A percentile compares a stretch with the other conserved stretches of the same genome.
Conservation (phyloP, 2,329 filamentous ascomycete species). For the Madurella fahalii region DNA sequence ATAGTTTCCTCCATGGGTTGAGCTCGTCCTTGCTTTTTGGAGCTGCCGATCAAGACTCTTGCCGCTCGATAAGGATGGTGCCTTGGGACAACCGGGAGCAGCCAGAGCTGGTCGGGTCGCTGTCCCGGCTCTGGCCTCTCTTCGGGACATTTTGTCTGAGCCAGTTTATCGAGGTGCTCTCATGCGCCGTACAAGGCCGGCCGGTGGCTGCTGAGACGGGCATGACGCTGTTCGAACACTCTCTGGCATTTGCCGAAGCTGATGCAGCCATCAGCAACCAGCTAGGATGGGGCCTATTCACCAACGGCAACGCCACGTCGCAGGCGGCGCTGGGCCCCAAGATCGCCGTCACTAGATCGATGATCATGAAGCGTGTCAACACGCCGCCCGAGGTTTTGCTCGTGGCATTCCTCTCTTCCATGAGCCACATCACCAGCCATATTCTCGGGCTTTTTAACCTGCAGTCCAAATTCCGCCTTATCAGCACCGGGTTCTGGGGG, state of each 20-base stretch:
- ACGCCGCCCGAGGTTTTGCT: slow-evolving; percentile 85
- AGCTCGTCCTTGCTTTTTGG: slow-evolving; percentile 70
- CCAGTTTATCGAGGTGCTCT: slow-evolving; percentile 84
- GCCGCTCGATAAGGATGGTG: slow-evolving; percentile 69
- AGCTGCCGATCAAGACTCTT: slow-evolving; percentile 70
- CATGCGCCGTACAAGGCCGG: slow-evolving; percentile 81
- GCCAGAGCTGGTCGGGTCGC: slow-evolving; percentile 65
- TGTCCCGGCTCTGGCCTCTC: slow-evolving; percentile 71
- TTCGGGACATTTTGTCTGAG: slow-evolving; percentile 68
- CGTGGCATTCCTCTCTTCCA: slow-evolving; percentile 80
- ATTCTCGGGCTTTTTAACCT: slow-evolving; percentile 74
- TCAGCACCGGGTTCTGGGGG: slow-evolving; percentile 87
- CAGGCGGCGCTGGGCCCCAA: slow-evolving; percentile 34
- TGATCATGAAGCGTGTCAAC: slow-evolving; percentile 77
- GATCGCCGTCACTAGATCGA: slow-evolving; percentile 54
- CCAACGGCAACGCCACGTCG: slow-evolving; percentile 41
- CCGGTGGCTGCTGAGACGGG: slow-evolving; percentile 79
- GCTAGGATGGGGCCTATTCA: slow-evolving; percentile 66
- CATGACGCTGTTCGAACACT: slow-evolving; percentile 96
- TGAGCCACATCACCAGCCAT: slow-evolving; percentile 85
- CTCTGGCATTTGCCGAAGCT: slow-evolving; percentile 90
- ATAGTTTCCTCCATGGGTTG: slow-evolving; percentile 65
- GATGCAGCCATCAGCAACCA: slow-evolving; percentile 82
- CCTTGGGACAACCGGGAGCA: slow-evolving; percentile 50
- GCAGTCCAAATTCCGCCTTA: slow-evolving; percentile 72